Percentiles rank a stretch among this genome's conserved stretches.
Conservation (phyloP, 768 basidiomycete genomes). For the Xerocomellus chrysenteron region DNA sequence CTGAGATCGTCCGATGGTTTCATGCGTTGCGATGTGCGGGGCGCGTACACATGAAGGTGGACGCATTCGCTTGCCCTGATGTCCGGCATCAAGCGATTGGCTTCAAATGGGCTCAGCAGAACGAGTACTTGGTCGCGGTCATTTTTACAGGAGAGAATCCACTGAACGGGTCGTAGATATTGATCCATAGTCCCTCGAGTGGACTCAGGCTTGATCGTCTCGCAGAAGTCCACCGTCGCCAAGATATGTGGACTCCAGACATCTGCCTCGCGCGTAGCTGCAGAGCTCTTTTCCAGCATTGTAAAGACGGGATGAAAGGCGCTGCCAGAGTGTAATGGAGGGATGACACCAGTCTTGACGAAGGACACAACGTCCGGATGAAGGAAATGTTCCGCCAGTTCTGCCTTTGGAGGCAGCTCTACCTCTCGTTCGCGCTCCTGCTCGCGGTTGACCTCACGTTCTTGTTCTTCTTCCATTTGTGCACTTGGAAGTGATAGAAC, state of each 20-base stretch:
- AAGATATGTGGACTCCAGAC: conserved; percentile 14
- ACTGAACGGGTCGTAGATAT: conserved; percentile 22
- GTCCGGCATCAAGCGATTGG: conserved; percentile 36
- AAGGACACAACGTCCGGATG: conserved; percentile 15
- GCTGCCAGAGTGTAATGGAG: background rate
- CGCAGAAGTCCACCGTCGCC: conserved; percentile 11
- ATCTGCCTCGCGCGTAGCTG: conserved; percentile 13
- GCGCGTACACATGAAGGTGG: conserved; percentile 41
- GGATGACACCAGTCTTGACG: conserved; percentile 29
- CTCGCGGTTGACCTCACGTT: conserved; percentile 44
- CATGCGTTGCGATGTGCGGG: conserved; percentile 36
- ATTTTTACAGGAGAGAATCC: conserved; percentile 15
- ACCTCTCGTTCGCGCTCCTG: conserved; percentile 39
- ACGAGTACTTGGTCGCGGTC: too few species aligned
- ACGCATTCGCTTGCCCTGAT: conserved; percentile 35
- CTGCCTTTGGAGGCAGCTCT: conserved; percentile 32
- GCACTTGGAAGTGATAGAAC: conserved; percentile 5
- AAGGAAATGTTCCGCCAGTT: conserved; percentile 15
- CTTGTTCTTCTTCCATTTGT: conserved; percentile 42
- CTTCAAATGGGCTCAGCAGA: conserved; percentile 30
- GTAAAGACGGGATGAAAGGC: conserved; percentile 21
- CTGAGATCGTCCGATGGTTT: conserved; percentile 34
- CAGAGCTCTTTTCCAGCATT: background rate
- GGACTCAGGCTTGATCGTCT: conserved; percentile 1
- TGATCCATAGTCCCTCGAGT: conserved; percentile 1